Evolutionary conservation across 2,329 filamentous ascomycete genomes (phyloP).

Genomic region (Gaeumannomyces sp.): DNA sequence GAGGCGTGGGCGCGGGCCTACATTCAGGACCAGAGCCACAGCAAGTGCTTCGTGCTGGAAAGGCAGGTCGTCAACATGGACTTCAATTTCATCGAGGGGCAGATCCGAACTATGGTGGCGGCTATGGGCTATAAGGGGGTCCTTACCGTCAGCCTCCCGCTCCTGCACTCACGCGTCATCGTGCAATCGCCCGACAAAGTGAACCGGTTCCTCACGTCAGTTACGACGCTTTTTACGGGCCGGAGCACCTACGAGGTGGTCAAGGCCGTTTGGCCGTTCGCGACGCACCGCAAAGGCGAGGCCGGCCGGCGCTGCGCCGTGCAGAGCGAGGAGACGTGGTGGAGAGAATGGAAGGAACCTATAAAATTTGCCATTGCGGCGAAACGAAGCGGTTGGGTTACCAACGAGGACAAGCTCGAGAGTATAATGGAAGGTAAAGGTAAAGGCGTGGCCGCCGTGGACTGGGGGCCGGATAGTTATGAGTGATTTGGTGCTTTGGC

Average conservation of each 20-base stretch:
- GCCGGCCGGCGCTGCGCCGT: constrained; percentile 39
- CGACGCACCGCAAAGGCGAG: constrained; percentile 39
- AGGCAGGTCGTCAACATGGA: constrained; percentile 49
- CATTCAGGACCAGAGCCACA: constrained; percentile 35
- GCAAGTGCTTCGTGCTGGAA: constrained; percentile 46
- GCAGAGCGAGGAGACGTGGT: constrained; percentile 53
- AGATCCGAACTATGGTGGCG: constrained; percentile 44
- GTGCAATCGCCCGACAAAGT: constrained; percentile 46
- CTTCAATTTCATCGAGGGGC: constrained; percentile 47
- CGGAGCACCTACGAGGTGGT: constrained; percentile 50
- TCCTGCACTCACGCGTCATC: constrained; percentile 42
- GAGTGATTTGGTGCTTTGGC: not conserved
- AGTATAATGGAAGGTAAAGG: constrained; percentile 44
- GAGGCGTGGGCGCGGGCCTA: constrained; percentile 45
- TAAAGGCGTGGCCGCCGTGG: constrained; percentile 28
- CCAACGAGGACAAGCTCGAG: constrained; percentile 48
- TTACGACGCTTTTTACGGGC: constrained; percentile 45
- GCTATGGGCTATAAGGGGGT: constrained; percentile 43
- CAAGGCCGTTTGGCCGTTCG: constrained; percentile 52
- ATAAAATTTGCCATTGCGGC: constrained; percentile 32
- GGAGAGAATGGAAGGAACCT: constrained; percentile 43
- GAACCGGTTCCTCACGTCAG: constrained; percentile 47
- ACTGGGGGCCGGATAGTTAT: constrained; percentile 37
- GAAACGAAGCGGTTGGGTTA: constrained; percentile 39
- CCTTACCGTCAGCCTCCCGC: constrained; percentile 42